These are phyloP conservation scores for Fusarium heterosporum DNA, from an alignment of 2,329 filamentous ascomycete species.

Conservation along the genomic window DNA sequence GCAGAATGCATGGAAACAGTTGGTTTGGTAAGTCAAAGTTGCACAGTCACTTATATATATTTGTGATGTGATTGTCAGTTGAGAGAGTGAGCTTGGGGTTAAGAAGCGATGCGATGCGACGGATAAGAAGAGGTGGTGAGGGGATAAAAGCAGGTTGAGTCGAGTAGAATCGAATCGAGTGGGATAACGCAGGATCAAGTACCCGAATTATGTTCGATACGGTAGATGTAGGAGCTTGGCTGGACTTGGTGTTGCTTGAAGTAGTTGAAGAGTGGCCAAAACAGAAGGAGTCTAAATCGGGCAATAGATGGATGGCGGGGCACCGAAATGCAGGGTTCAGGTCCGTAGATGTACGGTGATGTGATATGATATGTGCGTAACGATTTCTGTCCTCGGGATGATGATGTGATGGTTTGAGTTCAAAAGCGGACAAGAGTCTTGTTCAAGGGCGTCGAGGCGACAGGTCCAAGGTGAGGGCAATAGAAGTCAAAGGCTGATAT, in stretches of 20 bases:
- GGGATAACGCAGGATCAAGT: slow-evolving; percentile 23
- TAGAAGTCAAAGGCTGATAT: background rate
- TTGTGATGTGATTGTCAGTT: slow-evolving; percentile 7
- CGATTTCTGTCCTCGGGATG: slow-evolving; percentile 19
- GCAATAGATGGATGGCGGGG: slow-evolving; percentile 31
- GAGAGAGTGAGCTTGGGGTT: slow-evolving; percentile 1
- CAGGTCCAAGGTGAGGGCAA: background rate
- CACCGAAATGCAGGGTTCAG: slow-evolving; percentile 39
- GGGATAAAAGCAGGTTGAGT: background rate
- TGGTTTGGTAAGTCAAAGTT: slow-evolving; percentile 31
- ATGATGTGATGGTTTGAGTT: background rate
- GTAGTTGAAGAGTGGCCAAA: slow-evolving; percentile 2
- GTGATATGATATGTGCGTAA: slow-evolving; percentile 17
- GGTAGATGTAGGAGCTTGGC: background rate
- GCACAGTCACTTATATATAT: slow-evolving; percentile 34
- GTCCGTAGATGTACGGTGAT: slow-evolving; percentile 34
- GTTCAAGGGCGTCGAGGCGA: background rate
- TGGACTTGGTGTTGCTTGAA: slow-evolving; percentile 15
- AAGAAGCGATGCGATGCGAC: slow-evolving; percentile 8
- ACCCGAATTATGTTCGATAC: slow-evolving; percentile 19
- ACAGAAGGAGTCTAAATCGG: slow-evolving; percentile 25
- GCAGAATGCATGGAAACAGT: slow-evolving; percentile 45
- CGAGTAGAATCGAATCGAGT: slow-evolving; percentile 3
- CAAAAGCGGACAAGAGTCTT: too few relatives aligned
- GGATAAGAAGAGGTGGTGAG: slow-evolving; percentile 1